These are phyloP conservation scores for Rhizopus sp. DNA, from an alignment of 371 early-diverging fungal genomes.

Conservation along the genomic window DNA sequence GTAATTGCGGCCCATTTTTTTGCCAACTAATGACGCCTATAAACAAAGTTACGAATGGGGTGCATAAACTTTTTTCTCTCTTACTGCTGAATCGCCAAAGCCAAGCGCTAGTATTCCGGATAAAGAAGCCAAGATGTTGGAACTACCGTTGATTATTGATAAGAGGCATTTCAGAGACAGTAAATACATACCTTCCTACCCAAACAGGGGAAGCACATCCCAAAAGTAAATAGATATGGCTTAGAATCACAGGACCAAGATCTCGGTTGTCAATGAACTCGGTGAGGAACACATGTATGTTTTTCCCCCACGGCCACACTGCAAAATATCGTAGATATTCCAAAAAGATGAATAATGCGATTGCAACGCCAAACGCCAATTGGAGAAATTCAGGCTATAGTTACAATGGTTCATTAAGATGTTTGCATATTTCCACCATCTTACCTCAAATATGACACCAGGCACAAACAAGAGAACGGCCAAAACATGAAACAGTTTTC, in stretches of 20 bases:
- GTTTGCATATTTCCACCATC: conserved; percentile 3
- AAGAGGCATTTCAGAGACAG: too few species aligned
- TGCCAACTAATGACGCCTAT: conserved; percentile 84
- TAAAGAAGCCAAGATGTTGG: conserved; percentile 55
- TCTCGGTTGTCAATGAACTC: conserved; percentile 86
- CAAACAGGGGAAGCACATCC: conserved; percentile 93
- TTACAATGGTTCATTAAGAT: conserved; percentile 70
- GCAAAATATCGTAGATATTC: conserved; percentile 83
- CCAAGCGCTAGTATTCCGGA: conserved; percentile 87
- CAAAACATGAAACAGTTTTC: conserved; percentile 88
- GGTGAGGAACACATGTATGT: conserved; percentile 70
- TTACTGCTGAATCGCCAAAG: conserved; percentile 82
- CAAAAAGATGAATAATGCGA: conserved; percentile 68
- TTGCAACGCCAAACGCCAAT: conserved; percentile 81
- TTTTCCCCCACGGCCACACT: conserved; percentile 70
- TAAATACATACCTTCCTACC: conserved; percentile 60
- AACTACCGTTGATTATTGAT: conserved; percentile 18
- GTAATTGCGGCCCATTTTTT: conserved; percentile 63
- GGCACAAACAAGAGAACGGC: conserved; percentile 88
- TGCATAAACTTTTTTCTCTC: background rate
- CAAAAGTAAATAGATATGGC: conserved; percentile 85
- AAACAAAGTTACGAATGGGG: background rate
- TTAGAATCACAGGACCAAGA: conserved; percentile 76
- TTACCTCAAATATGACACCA: conserved; percentile 74
- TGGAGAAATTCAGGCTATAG: conserved; percentile 72